Evolutionary conservation across 2,329 filamentous ascomycete genomes (phyloP), one percentile per base, ranked within the genome.

Genomic region (Hymenoscyphus occultus): DNA sequence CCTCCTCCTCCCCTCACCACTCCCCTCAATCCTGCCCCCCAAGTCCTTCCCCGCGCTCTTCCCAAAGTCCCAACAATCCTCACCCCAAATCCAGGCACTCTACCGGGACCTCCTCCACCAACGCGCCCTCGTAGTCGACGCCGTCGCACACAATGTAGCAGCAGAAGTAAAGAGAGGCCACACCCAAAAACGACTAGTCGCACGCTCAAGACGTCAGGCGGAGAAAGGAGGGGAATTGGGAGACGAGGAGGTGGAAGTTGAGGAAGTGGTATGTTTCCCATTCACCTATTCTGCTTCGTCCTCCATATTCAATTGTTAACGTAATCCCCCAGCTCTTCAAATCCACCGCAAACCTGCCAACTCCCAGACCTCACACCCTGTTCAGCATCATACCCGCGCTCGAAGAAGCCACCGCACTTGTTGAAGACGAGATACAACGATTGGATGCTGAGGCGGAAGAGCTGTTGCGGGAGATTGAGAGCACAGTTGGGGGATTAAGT

Each of bases 71-170:
- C 70, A 73, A 40, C 72, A 72, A 64, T 72, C 73, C 14, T 73
- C 72, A 2, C 73, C 74, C 1, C 63, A 71, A 58, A 70, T 76
- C 48, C 68, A 70, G 60, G 64, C 68, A 10, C 81, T 97, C 5
- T 96, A 96, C 75, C 86, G 90, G 59, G 90, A 95, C 75, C 82
- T 96, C 2, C 90, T 95, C 72, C 83, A 87, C 65, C 85, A 93
- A 74, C 86, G 92, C 63, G 86, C 88, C 67, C 82, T 83, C 59
- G 80, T 90, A 12, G 83, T 92, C 62, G 90, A 94, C 71, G 76
- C 80, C 3, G 87, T 96, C 14, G 82, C 86, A 62, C 78, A 73
- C 9, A 90, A 86, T 70, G 90, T 93, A 65, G 81, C 83, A 6
- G 78, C 79, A n/a, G 90, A 93, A 76, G 83, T 84, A 59, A 84